A percentile compares a stretch with the other conserved stretches of the same genome.
These are phyloP conservation scores for Rhododendron ferrugineum DNA, from an alignment of 148 eudicot genomes.

Conservation along the genomic window DNA sequence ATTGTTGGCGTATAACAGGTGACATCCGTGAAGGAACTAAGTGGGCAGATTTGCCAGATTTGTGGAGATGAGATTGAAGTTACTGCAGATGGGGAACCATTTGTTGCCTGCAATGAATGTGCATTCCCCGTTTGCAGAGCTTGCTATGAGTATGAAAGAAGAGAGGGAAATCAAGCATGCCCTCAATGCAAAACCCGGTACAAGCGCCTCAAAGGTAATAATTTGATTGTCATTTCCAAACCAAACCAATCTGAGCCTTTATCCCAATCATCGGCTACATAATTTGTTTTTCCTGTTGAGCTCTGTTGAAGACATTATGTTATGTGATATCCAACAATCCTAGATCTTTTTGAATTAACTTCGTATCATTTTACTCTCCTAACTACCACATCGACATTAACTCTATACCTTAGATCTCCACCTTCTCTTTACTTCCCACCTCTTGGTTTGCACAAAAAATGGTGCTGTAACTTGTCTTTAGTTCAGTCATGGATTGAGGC, in stretches of 20 bases:
- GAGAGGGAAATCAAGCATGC: slow-evolving; percentile 72
- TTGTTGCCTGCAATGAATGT: slow-evolving; percentile 77
- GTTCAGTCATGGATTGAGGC: background rate
- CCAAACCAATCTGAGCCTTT: background rate
- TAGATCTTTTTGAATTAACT: background rate
- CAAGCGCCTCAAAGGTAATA: slow-evolving; percentile 59
- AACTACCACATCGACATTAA: too few species aligned
- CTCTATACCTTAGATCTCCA: background rate
- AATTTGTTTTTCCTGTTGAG: background rate
- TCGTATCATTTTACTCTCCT: background rate
- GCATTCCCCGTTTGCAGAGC: slow-evolving; percentile 73
- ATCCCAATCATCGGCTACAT: background rate
- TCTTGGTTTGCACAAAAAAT: background rate
- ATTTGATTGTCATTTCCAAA: background rate
- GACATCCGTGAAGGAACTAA: slow-evolving; percentile 58
- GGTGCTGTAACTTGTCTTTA: background rate
- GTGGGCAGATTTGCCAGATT: slow-evolving; percentile 70
- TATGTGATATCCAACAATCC: background rate
- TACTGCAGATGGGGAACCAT: slow-evolving; percentile 54
- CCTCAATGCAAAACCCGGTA: slow-evolving; percentile 73
- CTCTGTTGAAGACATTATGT: background rate
- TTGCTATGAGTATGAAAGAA: slow-evolving; percentile 71
- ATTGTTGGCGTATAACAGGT: slow-evolving; percentile 20
- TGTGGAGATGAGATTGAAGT: slow-evolving; percentile 71
- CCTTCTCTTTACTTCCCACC: background rate